Evolutionary conservation across 345 rosid species (phyloP).

Genomic region (Brassica nigra): DNA sequence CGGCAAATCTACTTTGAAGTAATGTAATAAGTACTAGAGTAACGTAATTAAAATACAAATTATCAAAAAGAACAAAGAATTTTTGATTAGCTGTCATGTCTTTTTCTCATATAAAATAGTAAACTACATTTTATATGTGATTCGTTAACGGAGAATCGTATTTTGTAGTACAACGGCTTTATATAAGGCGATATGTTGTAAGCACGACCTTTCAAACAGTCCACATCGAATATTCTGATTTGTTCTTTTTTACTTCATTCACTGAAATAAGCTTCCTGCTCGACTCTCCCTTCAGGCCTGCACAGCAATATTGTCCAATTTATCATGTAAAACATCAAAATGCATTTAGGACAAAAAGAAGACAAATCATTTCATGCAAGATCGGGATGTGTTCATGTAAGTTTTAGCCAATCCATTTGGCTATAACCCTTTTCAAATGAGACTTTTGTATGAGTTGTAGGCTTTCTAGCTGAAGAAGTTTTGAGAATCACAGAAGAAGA

Average conservation of each 20-base stretch:
- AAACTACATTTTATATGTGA: too few species aligned
- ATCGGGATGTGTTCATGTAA: slow-evolving; percentile 78
- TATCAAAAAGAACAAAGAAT: neutral
- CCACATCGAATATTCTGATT: slow-evolving; percentile 85
- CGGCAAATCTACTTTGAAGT: neutral
- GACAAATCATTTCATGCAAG: slow-evolving; percentile 68
- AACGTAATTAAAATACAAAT: neutral
- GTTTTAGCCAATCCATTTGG: slow-evolving; percentile 89
- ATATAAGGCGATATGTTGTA: slow-evolving; percentile 87
- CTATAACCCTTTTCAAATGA: slow-evolving; percentile 93
- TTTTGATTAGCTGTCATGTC: too few species aligned
- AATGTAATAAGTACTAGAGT: neutral
- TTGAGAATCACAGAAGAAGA: slow-evolving; percentile 39
- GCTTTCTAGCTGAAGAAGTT: slow-evolving; percentile 35
- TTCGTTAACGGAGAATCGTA: too few species aligned
- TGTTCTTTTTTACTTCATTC: slow-evolving; percentile 77
- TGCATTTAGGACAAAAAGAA: neutral
- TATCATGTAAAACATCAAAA: neutral
- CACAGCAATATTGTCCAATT: neutral
- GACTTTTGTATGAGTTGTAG: slow-evolving; percentile 66
- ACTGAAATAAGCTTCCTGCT: slow-evolving; percentile 69
- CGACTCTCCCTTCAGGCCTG: slow-evolving; percentile 82
- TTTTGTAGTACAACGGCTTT: slow-evolving; percentile 37
- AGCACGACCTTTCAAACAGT: slow-evolving; percentile 84
- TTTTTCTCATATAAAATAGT: too few species aligned